A percentile compares a stretch with the other conserved stretches of the same genome.
These are phyloP conservation scores for Cucumis melo DNA, from an alignment of 306 rosid genomes.

Conservation along the genomic window DNA sequence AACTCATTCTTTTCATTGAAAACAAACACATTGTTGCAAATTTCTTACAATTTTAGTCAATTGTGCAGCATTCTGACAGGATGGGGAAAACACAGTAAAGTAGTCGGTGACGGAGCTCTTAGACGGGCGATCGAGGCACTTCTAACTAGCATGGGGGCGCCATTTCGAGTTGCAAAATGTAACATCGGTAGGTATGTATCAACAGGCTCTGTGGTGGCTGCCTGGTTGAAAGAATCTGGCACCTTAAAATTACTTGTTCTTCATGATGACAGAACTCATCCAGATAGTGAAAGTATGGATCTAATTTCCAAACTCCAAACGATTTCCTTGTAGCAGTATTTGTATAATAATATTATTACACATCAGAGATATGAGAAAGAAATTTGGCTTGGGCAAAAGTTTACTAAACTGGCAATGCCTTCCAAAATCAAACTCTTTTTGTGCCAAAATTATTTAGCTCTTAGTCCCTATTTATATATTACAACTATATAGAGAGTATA, in stretches of 20 bases:
- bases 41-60: not conserved
- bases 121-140: slow-evolving; percentile 64
- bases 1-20: not conserved
- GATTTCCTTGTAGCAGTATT: slow-evolving; percentile 22
- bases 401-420: not conserved
- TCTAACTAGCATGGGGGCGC: slow-evolving; percentile 60
- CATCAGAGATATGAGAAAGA: not conserved
- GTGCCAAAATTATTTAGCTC: not conserved
- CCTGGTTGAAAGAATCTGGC: slow-evolving; percentile 60
- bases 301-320: slow-evolving; percentile 23
- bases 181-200: slow-evolving; percentile 69
- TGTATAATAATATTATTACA: slow-evolving; percentile 2
- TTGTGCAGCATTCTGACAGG: slow-evolving; percentile 77
- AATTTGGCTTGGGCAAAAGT: not conserved
- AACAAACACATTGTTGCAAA: not conserved
- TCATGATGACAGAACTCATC: slow-evolving; percentile 35
- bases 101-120: slow-evolving; percentile 57
- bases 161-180: slow-evolving; percentile 48
- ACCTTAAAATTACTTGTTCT: slow-evolving; percentile 53
- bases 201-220: slow-evolving; percentile 46
- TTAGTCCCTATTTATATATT: not conserved
- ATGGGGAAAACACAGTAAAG: slow-evolving; percentile 97
- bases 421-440: not conserved
- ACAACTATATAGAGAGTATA: not conserved
- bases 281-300: slow-evolving; percentile 17